phyloP scores from a whole-genome alignment of 441 rosid species.

The Viola pubescens region DNA sequence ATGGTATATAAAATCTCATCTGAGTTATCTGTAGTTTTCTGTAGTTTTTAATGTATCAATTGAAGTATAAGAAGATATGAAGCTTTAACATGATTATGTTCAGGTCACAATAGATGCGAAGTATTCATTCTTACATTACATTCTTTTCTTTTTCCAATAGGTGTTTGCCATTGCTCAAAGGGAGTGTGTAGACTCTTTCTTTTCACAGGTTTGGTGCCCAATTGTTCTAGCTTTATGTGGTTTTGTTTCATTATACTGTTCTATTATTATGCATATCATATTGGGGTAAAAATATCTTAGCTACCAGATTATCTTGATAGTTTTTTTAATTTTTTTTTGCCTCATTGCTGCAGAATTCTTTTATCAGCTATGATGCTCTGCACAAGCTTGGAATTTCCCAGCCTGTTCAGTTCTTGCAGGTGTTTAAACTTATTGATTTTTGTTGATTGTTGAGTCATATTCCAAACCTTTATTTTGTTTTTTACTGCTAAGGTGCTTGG shows the following conservation, averaged over 20 bases:
- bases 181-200: constrained; percentile 86
- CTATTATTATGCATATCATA: background rate
- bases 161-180: constrained; percentile 83
- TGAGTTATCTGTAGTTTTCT: no score
- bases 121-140: constrained; percentile 9
- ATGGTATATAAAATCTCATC: no score
- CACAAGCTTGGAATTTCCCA: constrained; percentile 89
- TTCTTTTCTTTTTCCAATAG: constrained; percentile 34
- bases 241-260: constrained; percentile 6
- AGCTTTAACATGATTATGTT: no score
- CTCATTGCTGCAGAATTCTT: constrained; percentile 65
- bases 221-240: constrained; percentile 7
- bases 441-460: constrained; percentile 9
- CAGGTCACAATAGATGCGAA: background rate
- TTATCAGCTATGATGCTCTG: constrained; percentile 63
- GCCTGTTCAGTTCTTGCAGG: constrained; percentile 90
- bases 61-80: no score
- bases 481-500: background rate
- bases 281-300: background rate
- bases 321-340: constrained; percentile 16
- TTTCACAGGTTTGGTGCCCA: constrained; percentile 66
- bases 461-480: background rate
- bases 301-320: background rate
- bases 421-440: constrained; percentile 21
- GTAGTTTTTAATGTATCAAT: no score